Evolutionary conservation across 768 basidiomycete genomes (phyloP).

Genomic region (Auricularia heimuer): DNA sequence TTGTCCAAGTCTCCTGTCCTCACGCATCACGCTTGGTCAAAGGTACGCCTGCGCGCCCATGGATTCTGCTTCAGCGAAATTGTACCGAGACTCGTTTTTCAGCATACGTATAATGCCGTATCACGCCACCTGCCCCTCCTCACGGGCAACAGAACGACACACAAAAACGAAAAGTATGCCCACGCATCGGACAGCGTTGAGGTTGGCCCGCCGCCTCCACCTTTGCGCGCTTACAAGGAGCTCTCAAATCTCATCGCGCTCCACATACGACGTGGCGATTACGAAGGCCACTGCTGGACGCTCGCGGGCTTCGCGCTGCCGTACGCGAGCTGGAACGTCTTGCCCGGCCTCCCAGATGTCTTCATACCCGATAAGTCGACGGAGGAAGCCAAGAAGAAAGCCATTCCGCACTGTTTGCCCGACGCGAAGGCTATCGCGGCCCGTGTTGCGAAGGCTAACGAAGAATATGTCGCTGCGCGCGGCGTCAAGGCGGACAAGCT

Average conservation of each 20-base stretch:
- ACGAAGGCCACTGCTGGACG: conserved; percentile 35
- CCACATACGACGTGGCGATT: conserved; percentile 51
- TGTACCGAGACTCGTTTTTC: conserved; percentile 3
- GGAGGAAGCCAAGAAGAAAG: conserved; percentile 22
- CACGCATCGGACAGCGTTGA: neutral
- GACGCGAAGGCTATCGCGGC: conserved; percentile 37
- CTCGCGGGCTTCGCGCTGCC: conserved; percentile 30
- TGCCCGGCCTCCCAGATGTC: conserved; percentile 40
- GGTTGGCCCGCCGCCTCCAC: neutral
- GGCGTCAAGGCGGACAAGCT: conserved; percentile 18
- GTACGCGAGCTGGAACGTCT: conserved; percentile 47
- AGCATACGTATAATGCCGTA: conserved; percentile 43
- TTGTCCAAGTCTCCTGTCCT: conserved; percentile 38
- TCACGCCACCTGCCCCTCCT: conserved; percentile 37
- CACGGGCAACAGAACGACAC: conserved; percentile 1
- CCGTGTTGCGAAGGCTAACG: conserved; percentile 28
- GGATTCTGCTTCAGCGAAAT: no score
- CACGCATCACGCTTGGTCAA: conserved; percentile 14
- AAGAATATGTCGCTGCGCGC: conserved; percentile 17
- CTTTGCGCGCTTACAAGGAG: neutral
- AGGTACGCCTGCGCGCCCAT: neutral
- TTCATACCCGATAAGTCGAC: conserved; percentile 22
- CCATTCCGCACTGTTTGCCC: conserved; percentile 44
- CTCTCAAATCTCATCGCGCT: conserved; percentile 42
- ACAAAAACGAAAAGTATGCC: neutral